phyloP scores from a whole-genome alignment of 2,329 filamentous ascomycete genomes.

The Penicillium sp. region DNA sequence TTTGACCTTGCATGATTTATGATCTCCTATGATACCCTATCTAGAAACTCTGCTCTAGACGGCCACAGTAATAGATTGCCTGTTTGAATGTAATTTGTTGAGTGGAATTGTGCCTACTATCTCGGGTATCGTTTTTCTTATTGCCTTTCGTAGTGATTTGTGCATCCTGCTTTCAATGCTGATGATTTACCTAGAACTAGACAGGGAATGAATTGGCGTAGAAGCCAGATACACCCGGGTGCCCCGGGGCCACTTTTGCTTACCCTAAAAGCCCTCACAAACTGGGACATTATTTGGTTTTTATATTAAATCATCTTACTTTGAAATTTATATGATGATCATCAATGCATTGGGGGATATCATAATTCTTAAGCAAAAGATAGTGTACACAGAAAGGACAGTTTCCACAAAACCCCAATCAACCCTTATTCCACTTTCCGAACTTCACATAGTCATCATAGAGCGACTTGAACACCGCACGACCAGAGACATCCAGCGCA shows the following conservation, averaged over 20 bases:
- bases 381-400: slow-evolving; percentile 19
- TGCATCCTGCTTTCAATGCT: neutral
- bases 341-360: slow-evolving; percentile 28
- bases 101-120: neutral
- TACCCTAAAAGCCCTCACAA: neutral
- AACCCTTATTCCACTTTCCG: slow-evolving; percentile 49
- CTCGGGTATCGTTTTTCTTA: neutral
- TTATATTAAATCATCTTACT: neutral
- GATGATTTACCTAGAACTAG: neutral
- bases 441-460: slow-evolving; percentile 53
- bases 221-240: neutral
- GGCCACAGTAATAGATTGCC: slow-evolving; percentile 4
- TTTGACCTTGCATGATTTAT: slow-evolving; percentile 19
- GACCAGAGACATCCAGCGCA: slow-evolving; percentile 50
- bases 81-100: neutral
- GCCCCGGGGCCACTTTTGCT: neutral
- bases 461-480: slow-evolving; percentile 52
- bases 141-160: neutral
- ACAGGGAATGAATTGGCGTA: neutral
- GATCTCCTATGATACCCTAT: slow-evolving; percentile 30
- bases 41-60: slow-evolving; percentile 17
- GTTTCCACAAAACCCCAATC: slow-evolving; percentile 9
- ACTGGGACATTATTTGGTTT: neutral
- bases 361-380: slow-evolving; percentile 20
- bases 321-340: slow-evolving; percentile 7